Base-by-base conservation (phyloP, 2,329 filamentous ascomycete species). In the Pezicula carpinea region DNA sequence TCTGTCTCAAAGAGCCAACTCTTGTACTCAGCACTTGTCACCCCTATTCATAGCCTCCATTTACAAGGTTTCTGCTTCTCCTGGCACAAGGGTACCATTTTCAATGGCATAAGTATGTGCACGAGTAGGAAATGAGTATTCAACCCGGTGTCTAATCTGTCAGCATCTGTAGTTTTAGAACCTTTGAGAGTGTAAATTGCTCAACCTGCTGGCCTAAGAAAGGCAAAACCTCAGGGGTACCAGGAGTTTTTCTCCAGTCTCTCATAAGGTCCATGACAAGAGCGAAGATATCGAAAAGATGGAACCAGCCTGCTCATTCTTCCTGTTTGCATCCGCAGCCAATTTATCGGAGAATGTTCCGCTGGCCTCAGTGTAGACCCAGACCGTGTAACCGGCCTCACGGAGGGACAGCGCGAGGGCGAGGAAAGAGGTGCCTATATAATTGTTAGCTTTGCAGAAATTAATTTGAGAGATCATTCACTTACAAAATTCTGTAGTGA, bases 401-500 rank as follows among this genome's bases (percentile, higher is more conserved):
- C 82, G 73, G 4, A 89, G 77, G 1, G 83, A 85, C n/a, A n/a
- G n/a, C n/a, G n/a, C n/a, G n/a, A 89, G 74, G 0, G 86, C 82
- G 5, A 87, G 74, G 70, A 89, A 89, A 0, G 85, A 72, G 18
- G 83, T 87, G 73, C 75, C 74, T 71, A 56, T 23, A n/a, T 15
- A 10, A 19, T n/a, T 19, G 35, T 48, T 17, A 31, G 39, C 32
- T 36, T 8, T 19, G 13, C 5, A n/a, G n/a, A 10, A 18, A 19
- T 7, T 3, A 15, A 3, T 29, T 29, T 29, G 40, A 15, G 32
- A 7, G 17, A 33, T 31, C n/a, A 10, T 14, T 8, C 10, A 64
- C 62, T 51, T 64, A 74, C 83, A 89, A 49, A 89, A 85, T 62
- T 90, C 86, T 0, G 86, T 89, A 2, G 79, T 76, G 57, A 89